These are phyloP conservation scores for Solanum etuberosum DNA, from an alignment of 257 asterid species.

Conservation along the genomic window DNA sequence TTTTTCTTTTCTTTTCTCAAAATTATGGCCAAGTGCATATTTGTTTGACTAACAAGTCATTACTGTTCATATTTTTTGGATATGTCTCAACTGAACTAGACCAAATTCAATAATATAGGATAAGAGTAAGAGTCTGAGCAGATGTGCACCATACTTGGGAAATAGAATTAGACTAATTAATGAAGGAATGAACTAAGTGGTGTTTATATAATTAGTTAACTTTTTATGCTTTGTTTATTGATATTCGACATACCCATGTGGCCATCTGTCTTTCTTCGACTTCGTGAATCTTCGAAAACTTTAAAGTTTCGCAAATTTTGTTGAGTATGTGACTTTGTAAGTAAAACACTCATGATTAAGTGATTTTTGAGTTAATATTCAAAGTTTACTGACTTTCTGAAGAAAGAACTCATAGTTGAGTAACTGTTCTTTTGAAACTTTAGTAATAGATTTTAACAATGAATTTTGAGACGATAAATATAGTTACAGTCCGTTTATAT, in stretches of 20 bases:
- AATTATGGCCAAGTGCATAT: background rate
- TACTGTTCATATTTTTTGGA: background rate
- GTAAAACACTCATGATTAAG: background rate
- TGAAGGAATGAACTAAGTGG: background rate
- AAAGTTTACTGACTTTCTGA: no score
- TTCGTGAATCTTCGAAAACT: background rate
- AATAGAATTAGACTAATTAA: background rate
- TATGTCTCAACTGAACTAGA: background rate
- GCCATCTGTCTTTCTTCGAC: background rate
- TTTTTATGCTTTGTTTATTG: background rate
- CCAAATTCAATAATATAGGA: background rate
- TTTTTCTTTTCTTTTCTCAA: background rate
- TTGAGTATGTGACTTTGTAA: background rate
- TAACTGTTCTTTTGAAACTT: no score
- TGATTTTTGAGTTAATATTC: no score
- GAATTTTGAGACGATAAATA: no score
- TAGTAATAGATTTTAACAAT: background rate
- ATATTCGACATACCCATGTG: background rate
- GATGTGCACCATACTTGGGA: background rate
- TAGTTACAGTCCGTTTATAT: background rate
- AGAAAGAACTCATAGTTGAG: no score
- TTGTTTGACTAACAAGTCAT: background rate
- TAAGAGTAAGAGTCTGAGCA: background rate
- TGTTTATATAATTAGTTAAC: background rate
- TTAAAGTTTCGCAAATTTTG: background rate